These are phyloP conservation scores for Gossypium trilobum DNA, from an alignment of 441 rosid species.

Conservation along the genomic window DNA sequence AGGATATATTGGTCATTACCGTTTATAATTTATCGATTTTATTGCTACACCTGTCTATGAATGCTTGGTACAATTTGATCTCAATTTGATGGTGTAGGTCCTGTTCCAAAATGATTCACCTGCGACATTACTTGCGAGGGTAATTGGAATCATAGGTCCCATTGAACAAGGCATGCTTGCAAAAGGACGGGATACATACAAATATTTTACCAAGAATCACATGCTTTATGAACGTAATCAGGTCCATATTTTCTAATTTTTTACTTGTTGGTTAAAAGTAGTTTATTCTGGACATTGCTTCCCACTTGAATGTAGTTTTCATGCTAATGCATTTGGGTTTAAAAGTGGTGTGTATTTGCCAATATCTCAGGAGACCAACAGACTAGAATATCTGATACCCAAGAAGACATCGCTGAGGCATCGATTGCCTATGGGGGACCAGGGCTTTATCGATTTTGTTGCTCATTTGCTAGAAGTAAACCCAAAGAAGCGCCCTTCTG, in stretches of 20 bases:
- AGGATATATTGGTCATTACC: neutral
- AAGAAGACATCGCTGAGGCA: constrained; percentile 83
- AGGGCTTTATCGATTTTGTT: constrained; percentile 83
- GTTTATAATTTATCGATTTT: neutral
- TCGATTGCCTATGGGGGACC: constrained; percentile 93
- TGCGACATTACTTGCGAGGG: constrained; percentile 82
- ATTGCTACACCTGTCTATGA: neutral
- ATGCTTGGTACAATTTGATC: constrained; percentile 15
- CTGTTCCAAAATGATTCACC: constrained; percentile 98
- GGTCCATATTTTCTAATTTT: constrained; percentile 33
- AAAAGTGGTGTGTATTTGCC: constrained; percentile 4
- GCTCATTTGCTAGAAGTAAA: constrained; percentile 72
- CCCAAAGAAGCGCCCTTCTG: constrained; percentile 92
- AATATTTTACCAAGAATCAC: constrained; percentile 80
- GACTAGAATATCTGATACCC: constrained; percentile 77
- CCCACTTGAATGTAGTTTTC: neutral
- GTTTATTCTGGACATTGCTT: neutral
- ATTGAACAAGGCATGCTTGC: constrained; percentile 73
- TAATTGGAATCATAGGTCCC: constrained; percentile 76
- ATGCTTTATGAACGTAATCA: constrained; percentile 93
- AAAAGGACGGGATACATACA: constrained; percentile 86
- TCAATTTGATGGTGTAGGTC: constrained; percentile 40
- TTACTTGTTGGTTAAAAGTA: neutral
- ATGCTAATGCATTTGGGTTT: neutral
- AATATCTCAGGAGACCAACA: constrained; percentile 59